phyloP scores from a whole-genome alignment of 2,329 filamentous ascomycete species.

The Cladosporium sp. region DNA sequence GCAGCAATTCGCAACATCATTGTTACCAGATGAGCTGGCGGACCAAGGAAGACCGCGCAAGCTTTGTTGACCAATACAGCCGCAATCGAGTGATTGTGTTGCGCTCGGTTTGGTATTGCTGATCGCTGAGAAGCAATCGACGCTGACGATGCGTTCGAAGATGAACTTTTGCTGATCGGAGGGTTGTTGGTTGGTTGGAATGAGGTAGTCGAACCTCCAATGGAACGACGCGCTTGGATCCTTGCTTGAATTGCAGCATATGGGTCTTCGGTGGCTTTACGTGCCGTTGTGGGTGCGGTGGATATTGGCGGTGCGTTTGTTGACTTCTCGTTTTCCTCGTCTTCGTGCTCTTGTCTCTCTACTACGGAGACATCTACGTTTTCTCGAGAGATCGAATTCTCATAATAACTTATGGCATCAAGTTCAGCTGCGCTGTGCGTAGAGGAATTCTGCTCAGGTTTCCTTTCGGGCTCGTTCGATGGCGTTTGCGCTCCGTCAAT shows the following conservation, averaged over 20 bases:
- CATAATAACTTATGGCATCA: not conserved
- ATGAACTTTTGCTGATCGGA: constrained; percentile 44
- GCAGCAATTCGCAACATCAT: constrained; percentile 82
- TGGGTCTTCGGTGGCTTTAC: constrained; percentile 27
- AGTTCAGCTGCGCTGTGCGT: not conserved
- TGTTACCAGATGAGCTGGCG: constrained; percentile 75
- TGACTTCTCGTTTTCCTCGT: not conserved
- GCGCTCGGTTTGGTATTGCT: constrained; percentile 15
- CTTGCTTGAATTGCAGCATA: constrained; percentile 39
- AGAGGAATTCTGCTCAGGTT: not conserved
- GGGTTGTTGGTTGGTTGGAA: constrained; percentile 41
- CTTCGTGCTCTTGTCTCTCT: not conserved
- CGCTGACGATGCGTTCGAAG: constrained; percentile 29
- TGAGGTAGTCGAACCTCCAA: constrained; percentile 32
- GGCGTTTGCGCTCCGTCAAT: not conserved
- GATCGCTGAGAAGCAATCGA: constrained; percentile 24
- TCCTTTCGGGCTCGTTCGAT: not conserved
- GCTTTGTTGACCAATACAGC: constrained; percentile 72
- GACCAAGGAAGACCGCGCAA: constrained; percentile 72
- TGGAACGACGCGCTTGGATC: constrained; percentile 38
- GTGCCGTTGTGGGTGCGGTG: not conserved
- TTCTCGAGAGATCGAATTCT: not conserved
- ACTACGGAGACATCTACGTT: not conserved
- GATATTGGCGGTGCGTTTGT: not conserved
- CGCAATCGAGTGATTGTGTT: constrained; percentile 30